A percentile compares a stretch with the other conserved stretches of the same genome.
phyloP scores from a whole-genome alignment of 768 basidiomycete species.

The Boletus vinaceobasis region DNA sequence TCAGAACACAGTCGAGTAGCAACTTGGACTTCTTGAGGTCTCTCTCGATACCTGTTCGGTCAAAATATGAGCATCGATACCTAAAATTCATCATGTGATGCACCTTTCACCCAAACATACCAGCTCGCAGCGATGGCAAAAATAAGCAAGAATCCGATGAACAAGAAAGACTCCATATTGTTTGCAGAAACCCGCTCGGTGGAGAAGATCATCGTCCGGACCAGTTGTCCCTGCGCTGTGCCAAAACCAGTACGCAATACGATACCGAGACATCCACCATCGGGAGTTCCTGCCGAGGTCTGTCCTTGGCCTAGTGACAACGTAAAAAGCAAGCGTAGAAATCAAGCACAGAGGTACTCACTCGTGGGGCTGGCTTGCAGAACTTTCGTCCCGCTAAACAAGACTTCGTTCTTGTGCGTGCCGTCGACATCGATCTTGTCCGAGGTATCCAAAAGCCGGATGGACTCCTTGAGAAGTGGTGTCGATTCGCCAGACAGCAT shows the following conservation, averaged over 20 bases:
- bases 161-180: conserved; percentile 92
- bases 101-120: conserved; percentile 97
- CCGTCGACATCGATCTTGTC: conserved; percentile 85
- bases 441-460: conserved; percentile 71
- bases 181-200: conserved; percentile 96
- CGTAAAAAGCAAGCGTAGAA: background rate
- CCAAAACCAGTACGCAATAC: conserved; percentile 97
- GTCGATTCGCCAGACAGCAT: conserved; percentile 99
- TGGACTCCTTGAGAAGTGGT: conserved; percentile 92
- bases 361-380: conserved; percentile 66
- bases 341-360: conserved; percentile 13
- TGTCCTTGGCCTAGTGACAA: conserved; percentile 27
- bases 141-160: conserved; percentile 96
- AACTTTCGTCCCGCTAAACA: conserved; percentile 97
- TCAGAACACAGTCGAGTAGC: conserved; percentile 90
- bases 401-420: conserved; percentile 78
- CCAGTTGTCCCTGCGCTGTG: conserved; percentile 94
- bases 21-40: conserved; percentile 94
- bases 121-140: conserved; percentile 97
- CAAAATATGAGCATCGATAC: conserved; percentile 3
- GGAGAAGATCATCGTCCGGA: conserved; percentile 98
- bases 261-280: conserved; percentile 88
- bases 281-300: conserved; percentile 64
- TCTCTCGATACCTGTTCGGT: conserved; percentile 72
- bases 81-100: conserved; percentile 14